These are phyloP conservation scores for Hortiboletus campestris DNA, from an alignment of 768 basidiomycete species.

Conservation along the genomic window DNA sequence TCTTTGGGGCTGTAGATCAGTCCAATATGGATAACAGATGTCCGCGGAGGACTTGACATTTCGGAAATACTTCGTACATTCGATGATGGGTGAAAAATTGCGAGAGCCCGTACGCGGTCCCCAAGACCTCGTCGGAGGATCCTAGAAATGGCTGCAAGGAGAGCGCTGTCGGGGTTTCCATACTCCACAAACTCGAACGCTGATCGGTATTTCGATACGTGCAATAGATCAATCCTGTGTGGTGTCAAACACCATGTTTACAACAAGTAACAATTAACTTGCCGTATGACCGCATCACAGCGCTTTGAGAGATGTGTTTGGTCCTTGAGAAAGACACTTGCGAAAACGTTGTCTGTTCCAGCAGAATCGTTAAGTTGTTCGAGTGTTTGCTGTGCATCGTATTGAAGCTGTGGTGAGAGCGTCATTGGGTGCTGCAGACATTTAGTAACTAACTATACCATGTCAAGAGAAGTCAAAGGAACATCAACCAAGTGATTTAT, in stretches of 20 bases:
- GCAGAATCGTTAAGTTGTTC: slow-evolving; percentile 53
- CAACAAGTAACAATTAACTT: slow-evolving; percentile 18
- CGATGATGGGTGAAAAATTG: slow-evolving; percentile 55
- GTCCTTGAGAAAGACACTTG: slow-evolving; percentile 70
- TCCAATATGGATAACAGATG: slow-evolving; percentile 63
- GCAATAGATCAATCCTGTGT: slow-evolving; percentile 47
- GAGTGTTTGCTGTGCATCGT: slow-evolving; percentile 76
- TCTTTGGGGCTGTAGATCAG: slow-evolving; percentile 68
- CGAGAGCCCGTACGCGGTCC: slow-evolving; percentile 63
- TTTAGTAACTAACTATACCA: slow-evolving; percentile 46
- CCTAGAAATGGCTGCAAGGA: slow-evolving; percentile 51
- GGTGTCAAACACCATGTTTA: slow-evolving; percentile 1
- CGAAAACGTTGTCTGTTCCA: slow-evolving; percentile 59
- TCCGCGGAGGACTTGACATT: slow-evolving; percentile 49
- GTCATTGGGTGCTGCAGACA: background rate
- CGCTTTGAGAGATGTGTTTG: slow-evolving; percentile 59
- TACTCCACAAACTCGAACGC: slow-evolving; percentile 45
- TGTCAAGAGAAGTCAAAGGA: slow-evolving; percentile 71
- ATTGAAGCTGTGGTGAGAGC: slow-evolving; percentile 51
- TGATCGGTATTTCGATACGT: slow-evolving; percentile 41
- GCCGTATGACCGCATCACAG: slow-evolving; percentile 76
- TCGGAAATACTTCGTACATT: slow-evolving; percentile 48
- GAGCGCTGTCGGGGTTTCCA: slow-evolving; percentile 56
- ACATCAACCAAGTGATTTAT: slow-evolving; percentile 77
- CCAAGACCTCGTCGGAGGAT: slow-evolving; percentile 67